Conservation (phyloP, 2,329 filamentous ascomycete species). For the Calonectria honghensis region DNA sequence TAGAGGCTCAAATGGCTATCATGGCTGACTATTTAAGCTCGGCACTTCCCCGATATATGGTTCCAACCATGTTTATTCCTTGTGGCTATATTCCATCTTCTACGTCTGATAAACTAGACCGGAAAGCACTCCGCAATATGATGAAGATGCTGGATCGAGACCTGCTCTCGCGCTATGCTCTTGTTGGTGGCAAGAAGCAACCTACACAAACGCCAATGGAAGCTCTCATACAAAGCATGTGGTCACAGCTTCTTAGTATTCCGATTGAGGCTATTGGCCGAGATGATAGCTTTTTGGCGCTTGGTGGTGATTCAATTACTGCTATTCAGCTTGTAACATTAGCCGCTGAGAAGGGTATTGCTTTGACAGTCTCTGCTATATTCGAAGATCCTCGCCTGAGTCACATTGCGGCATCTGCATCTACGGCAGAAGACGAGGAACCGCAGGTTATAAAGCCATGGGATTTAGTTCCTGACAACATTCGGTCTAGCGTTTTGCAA, state of each 20-base stretch:
- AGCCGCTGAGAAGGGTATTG: constrained; percentile 7
- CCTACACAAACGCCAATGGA: constrained; percentile 18
- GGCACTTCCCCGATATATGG: constrained; percentile 42
- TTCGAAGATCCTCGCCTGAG: constrained; percentile 21
- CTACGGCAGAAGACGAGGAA: neutral
- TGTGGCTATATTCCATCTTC: constrained; percentile 18
- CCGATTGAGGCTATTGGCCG: constrained; percentile 54
- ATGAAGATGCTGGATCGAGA: constrained; percentile 41
- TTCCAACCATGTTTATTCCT: constrained; percentile 42
- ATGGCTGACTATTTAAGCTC: neutral
- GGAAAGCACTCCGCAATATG: constrained; percentile 37
- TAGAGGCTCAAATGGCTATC: neutral
- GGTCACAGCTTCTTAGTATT: constrained; percentile 54
- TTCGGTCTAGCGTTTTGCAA: neutral
- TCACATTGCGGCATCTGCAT: neutral
- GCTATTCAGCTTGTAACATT: constrained; percentile 50
- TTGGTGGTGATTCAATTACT: constrained; percentile 34
- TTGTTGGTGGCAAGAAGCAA: constrained; percentile 33
- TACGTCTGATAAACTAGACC: constrained; percentile 42
- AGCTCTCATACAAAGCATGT: constrained; percentile 55
- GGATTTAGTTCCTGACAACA: neutral
- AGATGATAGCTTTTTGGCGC: constrained; percentile 20
- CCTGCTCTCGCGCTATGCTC: constrained; percentile 33
- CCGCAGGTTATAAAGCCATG: neutral
- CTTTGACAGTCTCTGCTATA: constrained; percentile 18